Evolutionary conservation across 2,329 filamentous ascomycete genomes (phyloP).

Genomic region (Dryadomyces quercus-mongolicae): DNA sequence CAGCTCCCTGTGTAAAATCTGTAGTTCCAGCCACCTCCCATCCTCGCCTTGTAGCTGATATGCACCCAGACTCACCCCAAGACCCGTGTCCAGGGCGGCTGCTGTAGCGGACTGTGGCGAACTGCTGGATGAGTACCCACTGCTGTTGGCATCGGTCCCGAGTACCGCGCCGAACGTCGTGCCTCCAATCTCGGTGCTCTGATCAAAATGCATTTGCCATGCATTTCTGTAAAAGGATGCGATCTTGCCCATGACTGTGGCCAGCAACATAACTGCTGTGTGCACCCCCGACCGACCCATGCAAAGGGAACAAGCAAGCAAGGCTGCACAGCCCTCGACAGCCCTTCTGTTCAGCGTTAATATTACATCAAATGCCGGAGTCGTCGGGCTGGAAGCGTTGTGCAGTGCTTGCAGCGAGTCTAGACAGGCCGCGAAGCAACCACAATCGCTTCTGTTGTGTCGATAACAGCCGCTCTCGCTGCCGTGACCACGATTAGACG

Average conservation of each 20-base stretch:
- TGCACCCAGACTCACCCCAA: constrained; percentile 29
- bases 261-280: constrained; percentile 36
- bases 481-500: constrained; percentile 8
- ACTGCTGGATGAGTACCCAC: not conserved
- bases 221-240: constrained; percentile 33
- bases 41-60: constrained; percentile 34
- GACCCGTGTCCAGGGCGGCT: constrained; percentile 8
- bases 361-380: constrained; percentile 26
- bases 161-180: constrained; percentile 4
- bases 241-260: constrained; percentile 35
- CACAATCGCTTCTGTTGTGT: constrained; percentile 18
- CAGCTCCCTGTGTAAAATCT: constrained; percentile 35
- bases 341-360: constrained; percentile 34
- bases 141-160: not conserved
- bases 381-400: constrained; percentile 25
- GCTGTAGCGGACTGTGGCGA: not conserved
- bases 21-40: constrained; percentile 32
- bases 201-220: constrained; percentile 24
- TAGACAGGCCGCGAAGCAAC: constrained; percentile 33
- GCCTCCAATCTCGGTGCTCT: no score
- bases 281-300: constrained; percentile 29
- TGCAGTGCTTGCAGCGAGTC: constrained; percentile 34
- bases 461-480: not conserved
- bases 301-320: constrained; percentile 33
- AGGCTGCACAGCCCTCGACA: constrained; percentile 32